Base-by-base conservation (phyloP, 345 rosid species). In the Luvunga scandens region DNA sequence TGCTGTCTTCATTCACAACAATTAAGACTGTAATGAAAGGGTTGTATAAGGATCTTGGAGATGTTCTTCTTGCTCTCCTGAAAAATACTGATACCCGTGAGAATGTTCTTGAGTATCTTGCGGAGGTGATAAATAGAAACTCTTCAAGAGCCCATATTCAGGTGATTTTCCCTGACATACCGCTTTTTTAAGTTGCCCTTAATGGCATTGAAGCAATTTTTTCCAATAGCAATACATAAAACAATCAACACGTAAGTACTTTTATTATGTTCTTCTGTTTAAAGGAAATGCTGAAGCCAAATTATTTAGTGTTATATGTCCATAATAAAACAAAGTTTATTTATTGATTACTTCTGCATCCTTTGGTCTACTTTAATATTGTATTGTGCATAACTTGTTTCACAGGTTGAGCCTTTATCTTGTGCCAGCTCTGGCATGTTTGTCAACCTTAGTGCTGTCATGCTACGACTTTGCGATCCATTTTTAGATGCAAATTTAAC, bases 371-470 rank as follows among this genome's bases (percentile, higher is more conserved):
- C 25, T 50, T 28, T 70, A 18, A 73, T 31, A 38, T 33, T 38
- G 56, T 72, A 76, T 75, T 65, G 48, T 79, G 61, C n/a, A 38
- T 78, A 25, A 79, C 76, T 66, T 81, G 33, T 80, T 75, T 87
- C 66, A 38, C 89, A 96, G 99, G 98, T 94, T 84, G 99, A 96
- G 83, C 94, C 90, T 73, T 72, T 94, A 68, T 90, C 97, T 76
- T 90, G 98, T 88, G 98, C 99, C 21, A 94, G 98, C 81, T 91
- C 98, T 25, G 99, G 99, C 84, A 96, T 94, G 99, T 96, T 94
- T 89, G 92, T 92, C 70, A 94, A 91, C 83, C 98, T 94, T 82
- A 90, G 99, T 39, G 98, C 98, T 77, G 94, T 94, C 45, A 92
- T 94, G 98, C 99, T 96, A 72, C 92, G 82, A 19, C 94, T 91